phyloP scores from a whole-genome alignment of 2,329 filamentous ascomycete species.

The Scytalidium lignicola region DNA sequence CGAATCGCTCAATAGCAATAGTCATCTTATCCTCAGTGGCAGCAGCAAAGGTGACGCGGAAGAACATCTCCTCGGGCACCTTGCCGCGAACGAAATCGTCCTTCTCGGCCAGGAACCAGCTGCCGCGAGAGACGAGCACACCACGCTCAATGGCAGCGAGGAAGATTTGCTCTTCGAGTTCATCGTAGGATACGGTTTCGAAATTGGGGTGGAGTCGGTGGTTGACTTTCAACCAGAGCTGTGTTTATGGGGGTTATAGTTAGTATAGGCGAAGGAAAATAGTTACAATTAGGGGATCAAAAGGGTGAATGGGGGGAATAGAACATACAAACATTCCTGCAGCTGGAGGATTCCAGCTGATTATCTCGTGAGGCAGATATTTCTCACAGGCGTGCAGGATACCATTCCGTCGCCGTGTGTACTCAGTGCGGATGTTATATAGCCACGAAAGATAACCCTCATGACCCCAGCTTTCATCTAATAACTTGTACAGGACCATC shows the following conservation, averaged over 20 bases:
- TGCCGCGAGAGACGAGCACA: slow-evolving; percentile 77
- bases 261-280: too few relatives aligned
- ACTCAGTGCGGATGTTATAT: slow-evolving; percentile 73
- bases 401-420: slow-evolving; percentile 72
- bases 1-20: slow-evolving; percentile 70
- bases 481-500: slow-evolving; percentile 76
- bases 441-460: slow-evolving; percentile 86
- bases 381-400: slow-evolving; percentile 77
- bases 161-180: slow-evolving; percentile 86
- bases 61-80: slow-evolving; percentile 56
- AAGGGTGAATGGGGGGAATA: neutral
- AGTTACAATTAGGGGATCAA: too few relatives aligned
- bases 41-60: slow-evolving; percentile 85
- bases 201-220: slow-evolving; percentile 56
- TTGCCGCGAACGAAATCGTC: slow-evolving; percentile 31
- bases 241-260: slow-evolving; percentile 2
- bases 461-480: slow-evolving; percentile 95
- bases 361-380: slow-evolving; percentile 67
- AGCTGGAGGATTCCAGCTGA: slow-evolving; percentile 72
- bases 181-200: slow-evolving; percentile 46
- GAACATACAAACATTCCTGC: slow-evolving; percentile 90
- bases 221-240: slow-evolving; percentile 71
- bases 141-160: slow-evolving; percentile 67
- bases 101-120: slow-evolving; percentile 82
- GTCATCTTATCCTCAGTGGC: slow-evolving; percentile 67